Evolutionary conservation across 495 filamentous ascomycete species (phyloP), one percentile per base, ranked within the genome.

Genomic region (Aspergillus heteromorphus): DNA sequence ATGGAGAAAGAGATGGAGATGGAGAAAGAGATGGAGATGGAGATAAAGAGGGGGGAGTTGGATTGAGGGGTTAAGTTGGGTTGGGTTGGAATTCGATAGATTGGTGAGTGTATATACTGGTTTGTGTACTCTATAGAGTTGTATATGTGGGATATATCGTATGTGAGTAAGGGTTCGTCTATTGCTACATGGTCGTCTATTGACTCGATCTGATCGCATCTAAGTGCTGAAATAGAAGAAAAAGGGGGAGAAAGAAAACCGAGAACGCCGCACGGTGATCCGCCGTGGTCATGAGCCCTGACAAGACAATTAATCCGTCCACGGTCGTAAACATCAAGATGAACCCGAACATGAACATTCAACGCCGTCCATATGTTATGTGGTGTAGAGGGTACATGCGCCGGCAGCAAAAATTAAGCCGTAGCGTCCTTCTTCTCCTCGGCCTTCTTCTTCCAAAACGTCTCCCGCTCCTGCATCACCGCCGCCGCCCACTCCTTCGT

Each of bases 401-500:
- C n/a, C n/a, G n/a, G n/a, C n/a, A n/a, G n/a, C n/a, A n/a, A n/a
- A n/a, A 19, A 34, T 45, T 27, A 52, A 40, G 38, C 27, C 11
- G 25, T 31, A 20, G 10, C 41, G 8, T 48, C 23, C 42, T 51
- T 27, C 23, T 27, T 3, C 7, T 27, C 31, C 21, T 40, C 41
- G 23, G 57, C 47, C 58, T 61, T 60, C 21, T 50, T 52, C 42
- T 78, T 76, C 92, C 90, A 96, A 56, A 89, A 85, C 51, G 76
- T 78, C 61, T 85, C 74, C 40, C 92, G 75, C 76, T 98, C 95
- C 62, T 75, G 71, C 55, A 97, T 69, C 6, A 95, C 70, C 55
- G 88, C 84, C 20, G 79, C 79, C 2, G 81, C 83, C 93, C 95
- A 98, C 25, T 71, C 82, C 70, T 86, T 81, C 45, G 88, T 84